phyloP scores from a whole-genome alignment of 78 protist genomes.

The Cavenderia fasciculata region DNA sequence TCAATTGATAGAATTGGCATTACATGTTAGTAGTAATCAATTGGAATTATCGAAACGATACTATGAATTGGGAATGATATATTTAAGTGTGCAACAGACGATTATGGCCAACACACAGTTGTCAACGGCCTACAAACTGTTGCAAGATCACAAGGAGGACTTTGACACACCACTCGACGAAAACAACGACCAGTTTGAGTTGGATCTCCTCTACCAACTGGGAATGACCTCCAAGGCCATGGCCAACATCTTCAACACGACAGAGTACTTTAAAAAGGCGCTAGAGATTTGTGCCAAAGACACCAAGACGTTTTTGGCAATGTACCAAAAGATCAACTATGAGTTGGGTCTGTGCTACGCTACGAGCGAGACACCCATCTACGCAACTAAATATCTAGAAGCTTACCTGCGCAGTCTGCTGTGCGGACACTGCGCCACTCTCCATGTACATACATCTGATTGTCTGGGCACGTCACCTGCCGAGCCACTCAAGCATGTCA shows the following conservation, averaged over 20 bases:
- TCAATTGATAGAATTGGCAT: slow-evolving; percentile 13
- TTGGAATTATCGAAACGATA: slow-evolving; percentile 49
- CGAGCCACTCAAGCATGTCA: slow-evolving; percentile 5
- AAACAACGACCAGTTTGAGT: slow-evolving; percentile 27
- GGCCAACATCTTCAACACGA: slow-evolving; percentile 72
- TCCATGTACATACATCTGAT: slow-evolving; percentile 4
- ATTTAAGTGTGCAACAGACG: slow-evolving; percentile 44
- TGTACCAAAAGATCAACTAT: slow-evolving; percentile 11
- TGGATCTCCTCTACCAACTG: slow-evolving; percentile 35
- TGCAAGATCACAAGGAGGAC: slow-evolving; percentile 66
- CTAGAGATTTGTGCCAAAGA: slow-evolving; percentile 22
- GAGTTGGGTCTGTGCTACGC: slow-evolving; percentile 41
- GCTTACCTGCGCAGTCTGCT: slow-evolving; percentile 1
- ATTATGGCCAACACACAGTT: slow-evolving; percentile 41
- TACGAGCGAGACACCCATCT: slow-evolving; percentile 57
- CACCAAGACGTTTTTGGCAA: neutral
- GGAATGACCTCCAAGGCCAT: slow-evolving; percentile 46
- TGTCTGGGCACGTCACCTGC: neutral
- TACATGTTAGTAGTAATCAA: slow-evolving; percentile 16
- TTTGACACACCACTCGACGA: slow-evolving; percentile 49
- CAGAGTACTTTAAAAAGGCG: slow-evolving; percentile 66
- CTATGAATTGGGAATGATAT: slow-evolving; percentile 49
- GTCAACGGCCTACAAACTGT: slow-evolving; percentile 36
- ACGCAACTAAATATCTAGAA: slow-evolving; percentile 49
- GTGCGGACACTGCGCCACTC: slow-evolving; percentile 15